These are phyloP conservation scores for Pelargonium nanum DNA, from an alignment of 345 rosid species.

Conservation along the genomic window DNA sequence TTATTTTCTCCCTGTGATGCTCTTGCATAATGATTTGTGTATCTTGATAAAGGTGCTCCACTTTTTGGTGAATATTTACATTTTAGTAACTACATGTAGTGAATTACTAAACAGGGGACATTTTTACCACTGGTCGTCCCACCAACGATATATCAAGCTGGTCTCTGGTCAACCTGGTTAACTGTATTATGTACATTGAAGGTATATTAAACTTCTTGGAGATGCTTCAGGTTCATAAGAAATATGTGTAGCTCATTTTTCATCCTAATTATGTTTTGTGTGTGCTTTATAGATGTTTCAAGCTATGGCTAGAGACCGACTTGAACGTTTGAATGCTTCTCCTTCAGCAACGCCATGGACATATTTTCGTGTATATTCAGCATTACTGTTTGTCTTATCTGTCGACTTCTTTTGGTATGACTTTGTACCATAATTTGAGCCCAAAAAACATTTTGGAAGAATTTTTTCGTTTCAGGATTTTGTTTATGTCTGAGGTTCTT, in stretches of 20 bases:
- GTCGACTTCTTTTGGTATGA: constrained; percentile 72
- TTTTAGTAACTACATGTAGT: constrained; percentile 3
- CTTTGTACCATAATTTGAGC: constrained; percentile 9
- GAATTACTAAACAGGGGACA: constrained; percentile 53
- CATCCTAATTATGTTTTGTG: constrained; percentile 6
- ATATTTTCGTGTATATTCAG: constrained; percentile 84
- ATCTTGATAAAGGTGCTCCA: background rate
- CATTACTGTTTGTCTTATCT: constrained; percentile 57
- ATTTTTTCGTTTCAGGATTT: too few species aligned
- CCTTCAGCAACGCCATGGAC: constrained; percentile 85
- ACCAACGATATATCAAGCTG: constrained; percentile 64
- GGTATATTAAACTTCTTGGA: constrained; percentile 32
- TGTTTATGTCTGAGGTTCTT: background rate
- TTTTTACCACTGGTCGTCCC: constrained; percentile 87
- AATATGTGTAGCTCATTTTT: background rate
- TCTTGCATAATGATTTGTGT: background rate
- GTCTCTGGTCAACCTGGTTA: constrained; percentile 88
- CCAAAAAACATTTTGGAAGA: background rate
- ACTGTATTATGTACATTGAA: constrained; percentile 73
- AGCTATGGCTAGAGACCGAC: constrained; percentile 96
- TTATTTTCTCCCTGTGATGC: background rate
- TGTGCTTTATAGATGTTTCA: constrained; percentile 71
- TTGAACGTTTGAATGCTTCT: constrained; percentile 90
- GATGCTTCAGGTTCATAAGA: constrained; percentile 14
- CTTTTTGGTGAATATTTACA: constrained; percentile 2